Percentiles rank a stretch among this genome's conserved stretches.
phyloP scores from a whole-genome alignment of 352 stramenopile genomes.

The Pythium vanterpoolii region DNA sequence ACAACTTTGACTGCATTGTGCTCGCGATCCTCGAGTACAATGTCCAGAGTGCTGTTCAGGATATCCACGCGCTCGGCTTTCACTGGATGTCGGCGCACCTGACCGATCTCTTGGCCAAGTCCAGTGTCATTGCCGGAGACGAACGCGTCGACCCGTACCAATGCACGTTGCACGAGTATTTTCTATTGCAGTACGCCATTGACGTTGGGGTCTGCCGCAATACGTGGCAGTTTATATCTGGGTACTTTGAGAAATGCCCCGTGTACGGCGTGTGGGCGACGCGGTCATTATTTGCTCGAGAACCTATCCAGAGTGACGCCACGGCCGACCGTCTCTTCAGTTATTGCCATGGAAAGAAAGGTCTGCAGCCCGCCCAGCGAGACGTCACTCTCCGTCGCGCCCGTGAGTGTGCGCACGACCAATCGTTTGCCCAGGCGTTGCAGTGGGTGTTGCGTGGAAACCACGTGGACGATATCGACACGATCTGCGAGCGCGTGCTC shows the following conservation, averaged over 20 bases:
- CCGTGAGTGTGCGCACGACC: conserved; percentile 33
- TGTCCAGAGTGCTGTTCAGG: conserved; percentile 60
- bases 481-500: conserved; percentile 52
- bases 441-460: conserved; percentile 63
- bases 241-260: conserved; percentile 67
- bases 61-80: conserved; percentile 62
- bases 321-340: conserved; percentile 56
- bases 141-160: conserved; percentile 42
- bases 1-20: conserved; percentile 81
- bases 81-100: conserved; percentile 76
- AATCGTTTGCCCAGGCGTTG: conserved; percentile 44
- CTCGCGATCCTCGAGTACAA: conserved; percentile 76
- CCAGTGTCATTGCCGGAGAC: conserved; percentile 40
- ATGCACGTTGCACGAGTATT: conserved; percentile 57
- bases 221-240: conserved; percentile 63
- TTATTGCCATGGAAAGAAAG: conserved; percentile 50
- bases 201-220: conserved; percentile 52
- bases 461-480: conserved; percentile 55
- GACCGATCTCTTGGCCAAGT: conserved; percentile 56
- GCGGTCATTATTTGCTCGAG: conserved; percentile 37
- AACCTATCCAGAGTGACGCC: conserved; percentile 49
- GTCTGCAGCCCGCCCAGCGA: conserved; percentile 32
- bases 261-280: conserved; percentile 43
- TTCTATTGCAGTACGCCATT: conserved; percentile 65
- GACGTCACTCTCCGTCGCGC: conserved; percentile 41